These are phyloP conservation scores for Aspergillus taichungensis DNA, from an alignment of 495 filamentous ascomycete species.

Conservation along the genomic window DNA sequence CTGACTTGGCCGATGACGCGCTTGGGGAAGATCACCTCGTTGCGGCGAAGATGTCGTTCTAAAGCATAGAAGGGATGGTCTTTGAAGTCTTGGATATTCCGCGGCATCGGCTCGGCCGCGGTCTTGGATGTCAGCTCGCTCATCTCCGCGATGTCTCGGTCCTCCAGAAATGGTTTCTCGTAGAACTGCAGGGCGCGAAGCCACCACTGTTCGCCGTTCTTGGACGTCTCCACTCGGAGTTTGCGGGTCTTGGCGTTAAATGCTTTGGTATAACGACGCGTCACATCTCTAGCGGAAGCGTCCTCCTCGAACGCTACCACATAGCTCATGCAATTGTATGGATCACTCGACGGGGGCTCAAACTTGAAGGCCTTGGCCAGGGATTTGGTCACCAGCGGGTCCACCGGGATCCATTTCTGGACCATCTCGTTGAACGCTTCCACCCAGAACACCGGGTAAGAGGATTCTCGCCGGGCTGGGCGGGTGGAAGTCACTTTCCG, in stretches of 20 bases:
- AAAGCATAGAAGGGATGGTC: conserved; percentile 86
- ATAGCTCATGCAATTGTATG: conserved; percentile 67
- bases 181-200: conserved; percentile 50
- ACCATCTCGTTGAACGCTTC: conserved; percentile 76
- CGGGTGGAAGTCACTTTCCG: conserved; percentile 2
- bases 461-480: conserved; percentile 34
- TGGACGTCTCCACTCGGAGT: conserved; percentile 60
- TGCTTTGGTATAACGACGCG: conserved; percentile 65
- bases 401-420: conserved; percentile 86
- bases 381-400: conserved; percentile 72
- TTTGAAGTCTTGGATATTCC: conserved; percentile 85
- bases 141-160: conserved; percentile 75
- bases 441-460: conserved; percentile 84
- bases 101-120: conserved; percentile 76
- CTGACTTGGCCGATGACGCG: conserved; percentile 68
- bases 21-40: conserved; percentile 70
- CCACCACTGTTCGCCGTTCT: conserved; percentile 67
- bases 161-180: conserved; percentile 43
- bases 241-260: conserved; percentile 85
- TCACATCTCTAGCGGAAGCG: conserved; percentile 68
- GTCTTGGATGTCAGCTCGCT: conserved; percentile 63
- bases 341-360: conserved; percentile 71
- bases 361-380: conserved; percentile 65
- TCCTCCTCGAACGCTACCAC: conserved; percentile 80
- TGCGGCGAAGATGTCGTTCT: conserved; percentile 74